Base-by-base conservation (phyloP, 495 filamentous ascomycete species). In the Xylaria telfairii region DNA sequence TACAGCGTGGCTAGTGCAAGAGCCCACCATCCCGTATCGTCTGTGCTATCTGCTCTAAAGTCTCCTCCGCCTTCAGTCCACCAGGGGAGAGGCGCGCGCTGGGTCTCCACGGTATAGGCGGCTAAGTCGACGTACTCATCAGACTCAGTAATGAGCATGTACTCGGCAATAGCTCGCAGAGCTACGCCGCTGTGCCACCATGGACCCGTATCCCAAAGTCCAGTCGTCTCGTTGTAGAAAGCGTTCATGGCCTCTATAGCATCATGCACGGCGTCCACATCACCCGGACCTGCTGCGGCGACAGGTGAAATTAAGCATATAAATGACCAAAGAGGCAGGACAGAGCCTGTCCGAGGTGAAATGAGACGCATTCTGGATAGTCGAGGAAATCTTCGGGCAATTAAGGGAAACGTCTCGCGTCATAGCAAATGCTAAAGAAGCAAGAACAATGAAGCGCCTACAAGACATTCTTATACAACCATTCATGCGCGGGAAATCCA, bases 1-100 rank as follows among this genome's bases (percentile, higher is more conserved):
- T 88, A 92, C 54, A 89, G 82, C 39, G 85, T 83, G 64, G 90
- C 80, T 85, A 90, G 87, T 34, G 86, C 89, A 28, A 91, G 83
- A 19, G 87, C 89, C 90, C 90, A 92, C 90, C 90, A 91, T 4
- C 80, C 88, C 68, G 90, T 90, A 75, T 92, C 90, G 60, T 92
- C 90, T 57, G 91, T 91, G 53, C 82, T 87, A 39, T 86, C 84
- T 54, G 86, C 87, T 13, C 88, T 80, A 69, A 86, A 88, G 37
- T 82, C 77, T 9, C 82, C 82, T 32, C 69, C 77, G 2, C 79
- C 81, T 34, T 78, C 72, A 2, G 80, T 77, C 81, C 81, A 82
- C 77, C 81, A 80, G 0, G 53, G 19, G 6, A 84, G 57, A 2
- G 80, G 78, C 4, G 63, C 74, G 17, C 76, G 72, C 53, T 83